These are phyloP conservation scores for Diaporthe australafricana DNA, from an alignment of 2,329 filamentous ascomycete species.

Conservation along the genomic window DNA sequence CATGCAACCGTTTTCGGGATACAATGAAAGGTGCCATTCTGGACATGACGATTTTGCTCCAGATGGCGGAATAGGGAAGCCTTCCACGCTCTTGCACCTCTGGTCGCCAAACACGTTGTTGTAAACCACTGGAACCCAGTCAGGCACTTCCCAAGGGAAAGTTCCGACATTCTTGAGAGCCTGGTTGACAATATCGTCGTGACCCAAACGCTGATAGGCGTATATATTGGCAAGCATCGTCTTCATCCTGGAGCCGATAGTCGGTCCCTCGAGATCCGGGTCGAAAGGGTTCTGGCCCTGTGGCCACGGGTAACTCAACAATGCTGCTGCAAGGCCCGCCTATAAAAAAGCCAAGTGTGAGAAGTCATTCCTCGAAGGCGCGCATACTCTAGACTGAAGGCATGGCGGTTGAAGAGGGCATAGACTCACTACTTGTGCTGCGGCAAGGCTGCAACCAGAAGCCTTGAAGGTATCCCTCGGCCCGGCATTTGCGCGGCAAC, in stretches of 20 bases:
- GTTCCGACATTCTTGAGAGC: not conserved
- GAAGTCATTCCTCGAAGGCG: not conserved
- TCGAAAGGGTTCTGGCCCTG: not conserved
- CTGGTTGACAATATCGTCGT: not conserved
- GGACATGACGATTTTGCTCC: not conserved
- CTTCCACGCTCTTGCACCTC: not conserved
- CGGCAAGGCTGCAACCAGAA: not conserved
- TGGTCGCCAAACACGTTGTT: not conserved
- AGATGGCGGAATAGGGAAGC: not conserved
- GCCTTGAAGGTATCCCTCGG: not conserved
- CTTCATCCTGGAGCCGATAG: not conserved
- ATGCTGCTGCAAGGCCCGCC: not conserved
- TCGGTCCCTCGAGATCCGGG: not conserved
- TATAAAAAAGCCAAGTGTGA: not conserved
- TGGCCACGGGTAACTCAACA: conserved; percentile 6
- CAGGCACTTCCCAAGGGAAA: not conserved
- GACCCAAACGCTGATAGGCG: not conserved
- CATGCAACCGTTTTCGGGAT: not conserved
- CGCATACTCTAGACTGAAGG: not conserved
- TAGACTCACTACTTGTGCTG: not conserved
- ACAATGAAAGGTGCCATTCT: not conserved
- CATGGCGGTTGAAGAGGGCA: no score
- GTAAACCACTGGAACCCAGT: not conserved
- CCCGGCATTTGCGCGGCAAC: not conserved
- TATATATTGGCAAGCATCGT: not conserved